Percentiles rank a stretch among this genome's conserved stretches.
Conservation (phyloP, 192 early-diverging fungal genomes). For the Rhizophagus sp. region DNA sequence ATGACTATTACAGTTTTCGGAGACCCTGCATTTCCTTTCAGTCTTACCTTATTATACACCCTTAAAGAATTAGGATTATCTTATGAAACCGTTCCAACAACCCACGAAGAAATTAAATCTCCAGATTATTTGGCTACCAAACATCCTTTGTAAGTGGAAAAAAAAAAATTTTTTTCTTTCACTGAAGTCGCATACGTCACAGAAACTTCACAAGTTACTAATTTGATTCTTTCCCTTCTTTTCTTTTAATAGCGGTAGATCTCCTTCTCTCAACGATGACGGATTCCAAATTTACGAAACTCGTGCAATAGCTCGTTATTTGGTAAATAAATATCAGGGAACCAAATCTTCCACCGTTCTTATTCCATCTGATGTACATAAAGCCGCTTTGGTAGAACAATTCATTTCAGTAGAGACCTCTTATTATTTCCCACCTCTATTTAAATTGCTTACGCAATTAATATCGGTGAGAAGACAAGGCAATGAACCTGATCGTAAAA, state of each 20-base stretch:
- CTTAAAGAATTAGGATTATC: slow-evolving; percentile 38
- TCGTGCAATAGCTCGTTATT: slow-evolving; percentile 43
- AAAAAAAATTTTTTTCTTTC: too few relatives aligned
- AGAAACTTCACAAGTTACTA: too few relatives aligned
- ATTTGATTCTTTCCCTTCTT: not conserved
- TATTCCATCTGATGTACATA: slow-evolving; percentile 33
- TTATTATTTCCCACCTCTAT: not conserved
- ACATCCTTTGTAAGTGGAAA: slow-evolving; percentile 37
- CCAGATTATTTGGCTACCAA: slow-evolving; percentile 32
- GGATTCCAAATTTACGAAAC: slow-evolving; percentile 40
- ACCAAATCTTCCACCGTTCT: slow-evolving; percentile 25
- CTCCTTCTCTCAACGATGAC: slow-evolving; percentile 43
- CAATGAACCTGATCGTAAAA: slow-evolving; percentile 9
- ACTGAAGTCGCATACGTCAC: too few relatives aligned
- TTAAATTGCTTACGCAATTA: not conserved
- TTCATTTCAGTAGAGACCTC: slow-evolving; percentile 32
- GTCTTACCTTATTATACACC: too few relatives aligned
- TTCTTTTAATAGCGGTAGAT: slow-evolving; percentile 27
- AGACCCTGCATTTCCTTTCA: too few relatives aligned
- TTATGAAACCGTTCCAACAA: slow-evolving; percentile 31
- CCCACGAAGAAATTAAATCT: slow-evolving; percentile 30
- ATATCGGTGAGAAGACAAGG: not conserved
- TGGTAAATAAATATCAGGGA: slow-evolving; percentile 9
- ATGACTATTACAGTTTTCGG: too few relatives aligned
- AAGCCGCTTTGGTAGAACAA: slow-evolving; percentile 37